Conservation (phyloP, 768 basidiomycete species). For the Mycena albidolilacea region DNA sequence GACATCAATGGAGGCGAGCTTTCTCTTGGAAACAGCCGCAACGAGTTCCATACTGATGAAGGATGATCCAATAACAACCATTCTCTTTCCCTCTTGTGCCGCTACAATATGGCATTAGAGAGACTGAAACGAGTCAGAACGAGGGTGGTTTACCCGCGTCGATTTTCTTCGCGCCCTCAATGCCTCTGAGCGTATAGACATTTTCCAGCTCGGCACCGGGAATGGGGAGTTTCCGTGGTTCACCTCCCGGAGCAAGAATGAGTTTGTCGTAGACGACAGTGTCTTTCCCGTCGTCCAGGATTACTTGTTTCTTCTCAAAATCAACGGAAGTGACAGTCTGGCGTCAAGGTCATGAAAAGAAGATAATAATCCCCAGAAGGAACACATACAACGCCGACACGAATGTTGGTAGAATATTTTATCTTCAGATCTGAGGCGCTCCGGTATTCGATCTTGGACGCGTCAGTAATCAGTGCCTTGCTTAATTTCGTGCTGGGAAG, state of each 20-base stretch:
- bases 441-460: slow-evolving; percentile 83
- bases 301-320: slow-evolving; percentile 71
- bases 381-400: slow-evolving; percentile 67
- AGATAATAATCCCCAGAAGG: slow-evolving; percentile 19
- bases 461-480: slow-evolving; percentile 86
- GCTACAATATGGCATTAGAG: slow-evolving; percentile 51
- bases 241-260: slow-evolving; percentile 84
- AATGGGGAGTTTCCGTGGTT: slow-evolving; percentile 82
- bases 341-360: slow-evolving; percentile 7
- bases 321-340: slow-evolving; percentile 83
- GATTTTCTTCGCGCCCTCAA: slow-evolving; percentile 80
- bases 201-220: slow-evolving; percentile 82
- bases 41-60: slow-evolving; percentile 97
- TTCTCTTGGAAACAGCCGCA: slow-evolving; percentile 77
- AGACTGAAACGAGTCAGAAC: neutral
- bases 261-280: slow-evolving; percentile 80
- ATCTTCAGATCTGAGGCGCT: slow-evolving; percentile 81
- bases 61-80: slow-evolving; percentile 89
- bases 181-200: slow-evolving; percentile 80
- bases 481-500: slow-evolving; percentile 84
- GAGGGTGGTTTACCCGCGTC: slow-evolving; percentile 65
- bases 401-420: slow-evolving; percentile 78
- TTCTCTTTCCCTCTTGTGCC: slow-evolving; percentile 78
- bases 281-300: slow-evolving; percentile 72
- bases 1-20: slow-evolving; percentile 86